Evolutionary conservation across 441 rosid genomes (phyloP).

Genomic region (Raphanus hybrid): DNA sequence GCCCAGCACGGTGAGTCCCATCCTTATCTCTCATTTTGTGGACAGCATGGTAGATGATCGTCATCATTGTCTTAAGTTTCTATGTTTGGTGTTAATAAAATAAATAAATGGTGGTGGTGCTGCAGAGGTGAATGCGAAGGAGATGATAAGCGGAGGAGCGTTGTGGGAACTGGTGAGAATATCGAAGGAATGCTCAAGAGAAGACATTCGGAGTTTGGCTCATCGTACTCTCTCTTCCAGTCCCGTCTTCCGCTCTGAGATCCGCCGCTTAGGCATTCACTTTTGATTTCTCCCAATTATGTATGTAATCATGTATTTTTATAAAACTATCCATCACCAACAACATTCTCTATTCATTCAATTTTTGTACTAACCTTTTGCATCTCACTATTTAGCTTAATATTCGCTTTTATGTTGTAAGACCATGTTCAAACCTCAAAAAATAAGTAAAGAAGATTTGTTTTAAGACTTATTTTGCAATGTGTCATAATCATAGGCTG

Average conservation of each 20-base stretch:
- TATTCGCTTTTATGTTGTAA: background rate
- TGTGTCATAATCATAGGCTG: slow-evolving; percentile 6
- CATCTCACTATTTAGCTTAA: background rate
- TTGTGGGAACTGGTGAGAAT: slow-evolving; percentile 97
- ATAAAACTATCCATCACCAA: background rate
- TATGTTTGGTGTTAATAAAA: background rate
- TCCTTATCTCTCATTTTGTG: background rate
- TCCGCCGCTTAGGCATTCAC: slow-evolving; percentile 83
- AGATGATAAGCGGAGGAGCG: slow-evolving; percentile 95
- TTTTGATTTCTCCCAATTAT: slow-evolving; percentile 43
- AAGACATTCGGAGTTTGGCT: slow-evolving; percentile 91
- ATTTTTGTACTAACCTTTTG: background rate
- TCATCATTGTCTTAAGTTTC: no score
- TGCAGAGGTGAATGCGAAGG: slow-evolving; percentile 92
- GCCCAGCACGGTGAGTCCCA: slow-evolving; percentile 89
- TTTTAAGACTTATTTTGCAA: background rate
- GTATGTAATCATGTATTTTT: background rate
- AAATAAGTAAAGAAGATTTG: background rate
- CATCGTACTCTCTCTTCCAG: slow-evolving; percentile 76
- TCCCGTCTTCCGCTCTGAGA: slow-evolving; percentile 72
- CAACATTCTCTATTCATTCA: slow-evolving; percentile 5
- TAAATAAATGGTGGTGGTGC: no score
- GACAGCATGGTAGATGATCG: no score
- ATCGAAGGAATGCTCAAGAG: slow-evolving; percentile 90
- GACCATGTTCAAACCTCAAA: slow-evolving; percentile 10